Evolutionary conservation across 306 rosid species (phyloP).

Genomic region (Quercus engelmannii): DNA sequence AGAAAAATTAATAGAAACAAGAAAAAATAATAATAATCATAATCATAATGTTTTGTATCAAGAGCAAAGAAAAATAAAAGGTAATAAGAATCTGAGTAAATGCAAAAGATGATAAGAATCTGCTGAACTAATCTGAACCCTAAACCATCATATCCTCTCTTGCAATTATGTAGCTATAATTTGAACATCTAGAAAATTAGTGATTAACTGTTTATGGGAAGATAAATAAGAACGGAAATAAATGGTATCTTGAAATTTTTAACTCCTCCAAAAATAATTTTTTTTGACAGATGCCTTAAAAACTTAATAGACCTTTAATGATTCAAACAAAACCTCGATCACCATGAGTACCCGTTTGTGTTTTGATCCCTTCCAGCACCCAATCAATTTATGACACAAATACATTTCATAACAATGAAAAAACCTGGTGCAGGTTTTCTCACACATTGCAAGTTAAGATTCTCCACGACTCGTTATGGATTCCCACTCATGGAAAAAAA

Average conservation of each 20-base stretch:
- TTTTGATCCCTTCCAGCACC: not conserved
- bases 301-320: not conserved
- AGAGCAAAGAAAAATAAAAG: not conserved
- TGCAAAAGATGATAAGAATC: conserved; percentile 9
- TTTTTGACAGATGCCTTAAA: not conserved
- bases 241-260: too few species aligned
- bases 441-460: not conserved
- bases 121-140: conserved; percentile 5
- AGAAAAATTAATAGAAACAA: not conserved
- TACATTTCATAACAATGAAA: not conserved
- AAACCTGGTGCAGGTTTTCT: not conserved
- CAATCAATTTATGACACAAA: not conserved
- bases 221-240: too few species aligned
- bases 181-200: not conserved
- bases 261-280: too few species aligned
- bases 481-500: not conserved
- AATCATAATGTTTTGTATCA: not conserved
- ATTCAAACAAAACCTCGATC: not conserved
- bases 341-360: not conserved
- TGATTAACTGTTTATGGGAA: not conserved
- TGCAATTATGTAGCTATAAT: not conserved
- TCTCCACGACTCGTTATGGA: not conserved
- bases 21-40: not conserved
- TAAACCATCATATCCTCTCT: not conserved
- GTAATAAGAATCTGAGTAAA: not conserved